Evolutionary conservation across 371 early-diverging fungal species (phyloP).

Genomic region (Chytridium lagenaria): DNA sequence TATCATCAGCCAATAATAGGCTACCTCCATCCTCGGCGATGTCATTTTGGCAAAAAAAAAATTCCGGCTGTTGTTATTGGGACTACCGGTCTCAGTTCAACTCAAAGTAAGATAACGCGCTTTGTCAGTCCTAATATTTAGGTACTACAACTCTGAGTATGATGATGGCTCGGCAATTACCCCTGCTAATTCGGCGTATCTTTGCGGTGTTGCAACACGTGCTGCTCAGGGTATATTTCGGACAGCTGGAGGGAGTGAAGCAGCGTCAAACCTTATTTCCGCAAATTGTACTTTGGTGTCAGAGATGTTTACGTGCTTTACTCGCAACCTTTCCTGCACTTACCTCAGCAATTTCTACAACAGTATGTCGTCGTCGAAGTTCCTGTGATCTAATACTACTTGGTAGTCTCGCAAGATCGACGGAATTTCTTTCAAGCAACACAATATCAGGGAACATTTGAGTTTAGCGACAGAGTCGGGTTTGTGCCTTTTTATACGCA

Average conservation of each 20-base stretch:
- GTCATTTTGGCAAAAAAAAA: constrained; percentile 70
- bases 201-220: constrained; percentile 66
- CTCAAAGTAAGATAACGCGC: constrained; percentile 48
- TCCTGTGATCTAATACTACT: not conserved
- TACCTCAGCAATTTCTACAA: constrained; percentile 65
- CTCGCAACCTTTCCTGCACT: constrained; percentile 69
- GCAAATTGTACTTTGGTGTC: constrained; percentile 58
- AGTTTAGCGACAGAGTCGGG: constrained; percentile 10
- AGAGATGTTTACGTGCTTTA: constrained; percentile 69
- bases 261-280: constrained; percentile 56
- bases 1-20: constrained; percentile 48
- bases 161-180: constrained; percentile 59
- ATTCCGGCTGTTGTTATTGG: constrained; percentile 68
- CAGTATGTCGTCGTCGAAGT: constrained; percentile 47
- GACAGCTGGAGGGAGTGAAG: constrained; percentile 48
- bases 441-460: constrained; percentile 32
- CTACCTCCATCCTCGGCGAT: constrained; percentile 80
- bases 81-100: constrained; percentile 62
- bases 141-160: constrained; percentile 70
- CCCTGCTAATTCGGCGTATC: constrained; percentile 47
- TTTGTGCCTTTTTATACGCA: constrained; percentile 25
- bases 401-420: not conserved
- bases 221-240: constrained; percentile 40
- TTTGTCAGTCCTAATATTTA: constrained; percentile 31
- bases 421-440: constrained; percentile 1